A percentile compares a stretch with the other conserved stretches of the same genome.
These are phyloP conservation scores for Vigna unguiculata DNA, from an alignment of 306 rosid species.

Conservation along the genomic window DNA sequence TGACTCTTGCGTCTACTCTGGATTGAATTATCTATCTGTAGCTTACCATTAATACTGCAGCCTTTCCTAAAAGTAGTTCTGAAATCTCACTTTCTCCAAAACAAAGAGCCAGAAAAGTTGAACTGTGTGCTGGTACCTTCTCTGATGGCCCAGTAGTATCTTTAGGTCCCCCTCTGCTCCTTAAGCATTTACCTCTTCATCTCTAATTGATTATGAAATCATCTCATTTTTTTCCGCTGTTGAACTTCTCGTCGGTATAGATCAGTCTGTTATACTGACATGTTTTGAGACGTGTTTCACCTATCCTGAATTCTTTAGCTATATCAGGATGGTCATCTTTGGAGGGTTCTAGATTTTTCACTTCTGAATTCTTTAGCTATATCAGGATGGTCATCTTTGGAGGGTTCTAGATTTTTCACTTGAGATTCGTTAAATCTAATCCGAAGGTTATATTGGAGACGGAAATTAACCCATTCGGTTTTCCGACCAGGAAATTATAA, in stretches of 20 bases:
- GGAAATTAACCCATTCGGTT: background rate
- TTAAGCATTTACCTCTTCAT: slow-evolving; percentile 5
- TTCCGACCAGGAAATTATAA: background rate
- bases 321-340: slow-evolving; percentile 9
- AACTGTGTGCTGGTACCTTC: slow-evolving; percentile 23
- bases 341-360: no score
- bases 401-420: slow-evolving; percentile 21
- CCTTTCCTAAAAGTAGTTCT: slow-evolving; percentile 24
- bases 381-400: slow-evolving; percentile 7
- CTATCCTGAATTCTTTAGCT: background rate
- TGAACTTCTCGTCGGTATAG: slow-evolving; percentile 1
- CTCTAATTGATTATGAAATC: slow-evolving; percentile 6
- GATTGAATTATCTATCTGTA: slow-evolving; percentile 34
- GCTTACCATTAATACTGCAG: slow-evolving; percentile 30
- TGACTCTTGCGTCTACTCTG: slow-evolving; percentile 32
- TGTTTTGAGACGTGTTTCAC: slow-evolving; percentile 25
- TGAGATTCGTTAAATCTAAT: slow-evolving; percentile 13
- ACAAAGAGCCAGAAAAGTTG: slow-evolving; percentile 22
- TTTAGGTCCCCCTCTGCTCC: slow-evolving; percentile 12
- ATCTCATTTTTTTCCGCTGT: background rate
- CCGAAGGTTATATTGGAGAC: slow-evolving; percentile 3
- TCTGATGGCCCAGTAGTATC: slow-evolving; percentile 15
- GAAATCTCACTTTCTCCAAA: slow-evolving; percentile 26
- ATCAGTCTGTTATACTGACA: slow-evolving; percentile 21
- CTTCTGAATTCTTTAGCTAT: background rate